Conservation (phyloP, 257 asterid species). For the Nicotiana attenuata region DNA sequence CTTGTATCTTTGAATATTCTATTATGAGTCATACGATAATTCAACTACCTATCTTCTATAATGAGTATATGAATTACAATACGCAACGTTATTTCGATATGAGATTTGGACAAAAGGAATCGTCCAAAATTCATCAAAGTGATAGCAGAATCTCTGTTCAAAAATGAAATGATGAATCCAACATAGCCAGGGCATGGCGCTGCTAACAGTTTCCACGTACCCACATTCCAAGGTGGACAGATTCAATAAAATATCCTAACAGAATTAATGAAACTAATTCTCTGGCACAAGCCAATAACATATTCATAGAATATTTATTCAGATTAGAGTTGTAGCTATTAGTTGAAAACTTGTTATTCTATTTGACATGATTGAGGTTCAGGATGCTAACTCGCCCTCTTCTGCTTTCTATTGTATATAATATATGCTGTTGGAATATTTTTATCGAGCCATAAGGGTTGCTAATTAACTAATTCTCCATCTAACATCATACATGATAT, state of each 20-base stretch:
- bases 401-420: not conserved
- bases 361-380: not conserved
- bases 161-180: not conserved
- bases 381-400: not conserved
- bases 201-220: not conserved
- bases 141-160: not conserved
- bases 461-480: not conserved
- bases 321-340: not conserved
- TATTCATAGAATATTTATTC: not conserved
- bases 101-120: not conserved
- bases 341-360: not conserved
- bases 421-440: not conserved
- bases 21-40: not conserved
- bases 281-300: not conserved
- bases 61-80: not conserved
- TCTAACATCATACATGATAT: not conserved
- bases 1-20: not conserved
- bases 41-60: not conserved
- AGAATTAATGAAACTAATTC: not conserved
- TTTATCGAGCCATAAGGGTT: no score
- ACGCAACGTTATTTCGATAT: not conserved
- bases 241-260: not conserved
- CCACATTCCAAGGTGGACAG: not conserved
- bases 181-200: not conserved
- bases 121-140: not conserved